A percentile compares a stretch with the other conserved stretches of the same genome.
These are phyloP conservation scores for Eucalyptus regnans DNA, from an alignment of 345 rosid genomes.

Conservation along the genomic window DNA sequence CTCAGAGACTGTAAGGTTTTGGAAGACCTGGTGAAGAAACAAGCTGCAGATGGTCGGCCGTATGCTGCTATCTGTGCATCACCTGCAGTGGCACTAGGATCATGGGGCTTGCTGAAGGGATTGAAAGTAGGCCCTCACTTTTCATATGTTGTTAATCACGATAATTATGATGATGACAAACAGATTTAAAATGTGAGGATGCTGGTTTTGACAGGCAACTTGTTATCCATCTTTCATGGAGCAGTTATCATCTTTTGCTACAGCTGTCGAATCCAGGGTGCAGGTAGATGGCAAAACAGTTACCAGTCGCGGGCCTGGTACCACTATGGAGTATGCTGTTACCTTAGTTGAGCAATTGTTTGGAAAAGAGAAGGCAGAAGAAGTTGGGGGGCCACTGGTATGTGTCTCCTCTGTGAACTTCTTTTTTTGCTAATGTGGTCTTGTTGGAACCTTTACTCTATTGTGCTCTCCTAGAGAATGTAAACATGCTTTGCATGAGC, in stretches of 20 bases:
- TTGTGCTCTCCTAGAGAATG: not conserved
- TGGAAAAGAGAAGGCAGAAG: constrained; percentile 68
- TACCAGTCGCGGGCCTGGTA: constrained; percentile 88
- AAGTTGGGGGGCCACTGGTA: constrained; percentile 73
- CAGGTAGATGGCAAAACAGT: constrained; percentile 63
- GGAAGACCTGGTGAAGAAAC: constrained; percentile 69
- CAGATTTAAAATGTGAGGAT: not conserved
- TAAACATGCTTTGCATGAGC: not conserved
- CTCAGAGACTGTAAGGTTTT: constrained; percentile 54
- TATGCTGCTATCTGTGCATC: constrained; percentile 88
- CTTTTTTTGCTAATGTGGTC: not conserved
- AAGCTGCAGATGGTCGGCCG: constrained; percentile 59
- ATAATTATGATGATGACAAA: not conserved
- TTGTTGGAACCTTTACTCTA: not conserved
- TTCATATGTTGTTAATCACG: not conserved
- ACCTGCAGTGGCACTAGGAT: constrained; percentile 69
- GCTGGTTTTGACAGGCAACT: constrained; percentile 51
- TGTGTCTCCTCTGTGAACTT: not conserved
- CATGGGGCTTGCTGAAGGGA: constrained; percentile 89
- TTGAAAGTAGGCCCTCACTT: constrained; percentile 34
- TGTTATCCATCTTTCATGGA: constrained; percentile 82
- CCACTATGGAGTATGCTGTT: constrained; percentile 80
- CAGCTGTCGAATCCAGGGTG: constrained; percentile 76
- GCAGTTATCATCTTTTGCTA: constrained; percentile 50
- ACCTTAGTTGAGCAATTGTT: constrained; percentile 58